Conservation (phyloP, 2,329 filamentous ascomycete species). For the Phialophora chinensis region DNA sequence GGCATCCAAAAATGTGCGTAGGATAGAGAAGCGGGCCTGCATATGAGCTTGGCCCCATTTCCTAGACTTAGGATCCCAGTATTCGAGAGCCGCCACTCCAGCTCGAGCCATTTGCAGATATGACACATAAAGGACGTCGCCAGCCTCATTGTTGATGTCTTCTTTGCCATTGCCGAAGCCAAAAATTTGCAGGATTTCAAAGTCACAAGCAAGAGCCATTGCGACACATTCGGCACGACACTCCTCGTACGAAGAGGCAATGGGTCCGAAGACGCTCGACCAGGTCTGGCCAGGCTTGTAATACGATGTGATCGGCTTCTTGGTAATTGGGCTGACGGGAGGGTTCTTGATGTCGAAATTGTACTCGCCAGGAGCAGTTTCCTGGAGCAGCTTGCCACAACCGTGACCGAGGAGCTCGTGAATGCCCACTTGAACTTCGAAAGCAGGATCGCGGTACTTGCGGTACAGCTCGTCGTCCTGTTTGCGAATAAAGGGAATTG, state of each 20-base stretch:
- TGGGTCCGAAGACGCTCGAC: conserved; percentile 87
- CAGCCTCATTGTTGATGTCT: conserved; percentile 70
- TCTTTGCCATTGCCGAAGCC: conserved; percentile 76
- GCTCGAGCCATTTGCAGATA: conserved; percentile 95
- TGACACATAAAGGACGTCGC: conserved; percentile 83
- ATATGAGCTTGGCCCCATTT: conserved; percentile 96
- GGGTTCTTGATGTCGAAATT: conserved; percentile 88
- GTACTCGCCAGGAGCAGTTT: conserved; percentile 78
- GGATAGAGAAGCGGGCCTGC: conserved; percentile 87
- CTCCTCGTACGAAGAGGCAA: conserved; percentile 90
- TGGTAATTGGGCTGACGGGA: conserved; percentile 78
- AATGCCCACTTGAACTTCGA: conserved; percentile 94
- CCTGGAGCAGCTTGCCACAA: conserved; percentile 90
- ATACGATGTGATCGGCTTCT: conserved; percentile 79
- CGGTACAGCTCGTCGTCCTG: conserved; percentile 78
- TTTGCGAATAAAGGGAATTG: conserved; percentile 85
- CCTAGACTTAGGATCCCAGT: conserved; percentile 88
- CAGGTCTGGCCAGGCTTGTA: conserved; percentile 96
- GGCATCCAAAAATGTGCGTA: conserved; percentile 76
- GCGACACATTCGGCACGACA: conserved; percentile 93
- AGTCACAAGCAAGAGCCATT: conserved; percentile 89
- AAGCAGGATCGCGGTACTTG: conserved; percentile 82
- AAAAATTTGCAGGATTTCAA: conserved; percentile 86
- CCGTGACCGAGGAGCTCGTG: conserved; percentile 90
- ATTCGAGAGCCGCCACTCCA: conserved; percentile 85